phyloP scores from a whole-genome alignment of 805 yeast species.

The Wickerhamomyces strasburgensis region DNA sequence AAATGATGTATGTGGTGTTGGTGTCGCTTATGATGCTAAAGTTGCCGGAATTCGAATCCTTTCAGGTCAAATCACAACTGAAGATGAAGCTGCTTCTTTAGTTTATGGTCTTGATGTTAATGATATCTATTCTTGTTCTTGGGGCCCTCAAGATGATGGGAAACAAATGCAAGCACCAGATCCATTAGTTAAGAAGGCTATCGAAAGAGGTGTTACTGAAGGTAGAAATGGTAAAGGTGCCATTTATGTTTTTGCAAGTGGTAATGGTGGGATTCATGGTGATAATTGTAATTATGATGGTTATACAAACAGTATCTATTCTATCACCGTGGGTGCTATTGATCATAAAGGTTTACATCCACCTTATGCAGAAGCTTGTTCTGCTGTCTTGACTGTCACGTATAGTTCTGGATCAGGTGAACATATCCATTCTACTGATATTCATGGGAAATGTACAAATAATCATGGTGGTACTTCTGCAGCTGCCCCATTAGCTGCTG shows the following conservation, averaged over 20 bases:
- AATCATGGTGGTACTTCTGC: conserved; percentile 97
- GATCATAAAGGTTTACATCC: conserved; percentile 88
- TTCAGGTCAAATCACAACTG: conserved; percentile 73
- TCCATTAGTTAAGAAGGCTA: conserved; percentile 68
- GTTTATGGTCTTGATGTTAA: conserved; percentile 75
- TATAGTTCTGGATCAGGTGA: conserved; percentile 90
- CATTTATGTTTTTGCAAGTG: conserved; percentile 90
- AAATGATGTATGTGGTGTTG: conserved; percentile 89
- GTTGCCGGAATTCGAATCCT: conserved; percentile 89
- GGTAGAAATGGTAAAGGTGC: conserved; percentile 84
- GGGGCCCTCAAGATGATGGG: conserved; percentile 98
- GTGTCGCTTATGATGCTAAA: conserved; percentile 85
- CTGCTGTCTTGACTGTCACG: conserved; percentile 92
- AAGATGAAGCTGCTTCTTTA: conserved; percentile 88
- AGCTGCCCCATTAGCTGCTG: conserved; percentile 98
- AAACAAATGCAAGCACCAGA: conserved; percentile 82
- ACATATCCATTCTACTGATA: conserved; percentile 83
- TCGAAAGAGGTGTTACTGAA: conserved; percentile 75
- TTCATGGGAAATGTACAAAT: conserved; percentile 61
- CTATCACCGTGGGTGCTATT: conserved; percentile 91
- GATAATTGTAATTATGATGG: conserved; percentile 98
- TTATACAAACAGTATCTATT: conserved; percentile 90
- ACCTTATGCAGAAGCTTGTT: conserved; percentile 83
- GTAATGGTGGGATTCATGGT: conserved; percentile 79
- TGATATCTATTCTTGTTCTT: conserved; percentile 93